These are phyloP conservation scores for Lipomyces starkeyi DNA, from an alignment of 805 yeast genomes.

Conservation along the genomic window DNA sequence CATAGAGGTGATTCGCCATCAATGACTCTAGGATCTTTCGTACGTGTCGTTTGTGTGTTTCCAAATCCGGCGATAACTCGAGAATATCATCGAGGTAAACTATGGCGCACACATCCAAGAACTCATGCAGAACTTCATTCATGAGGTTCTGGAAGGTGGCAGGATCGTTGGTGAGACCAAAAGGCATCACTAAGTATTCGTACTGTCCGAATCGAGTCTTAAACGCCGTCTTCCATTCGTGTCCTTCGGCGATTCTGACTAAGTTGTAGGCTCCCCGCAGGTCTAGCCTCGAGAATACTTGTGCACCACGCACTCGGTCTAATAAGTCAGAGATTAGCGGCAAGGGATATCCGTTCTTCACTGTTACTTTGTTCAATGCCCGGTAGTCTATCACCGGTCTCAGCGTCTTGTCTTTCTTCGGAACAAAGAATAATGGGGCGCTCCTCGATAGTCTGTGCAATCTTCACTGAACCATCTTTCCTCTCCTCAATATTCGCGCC, in stretches of 20 bases:
- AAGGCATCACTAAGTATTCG: slow-evolving; percentile 43
- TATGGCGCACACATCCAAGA: slow-evolving; percentile 22
- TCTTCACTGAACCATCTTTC: too few relatives aligned
- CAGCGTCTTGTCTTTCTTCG: slow-evolving; percentile 34
- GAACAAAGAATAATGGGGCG: slow-evolving; percentile 31
- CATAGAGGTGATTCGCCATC: too few relatives aligned
- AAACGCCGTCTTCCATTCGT: slow-evolving; percentile 41
- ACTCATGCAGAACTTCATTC: slow-evolving; percentile 24
- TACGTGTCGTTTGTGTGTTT: slow-evolving; percentile 2
- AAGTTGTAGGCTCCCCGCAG: neutral
- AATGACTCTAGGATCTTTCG: neutral
- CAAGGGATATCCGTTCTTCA: slow-evolving; percentile 14
- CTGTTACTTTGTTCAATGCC: slow-evolving; percentile 13
- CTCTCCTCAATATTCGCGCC: too few relatives aligned
- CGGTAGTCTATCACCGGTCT: slow-evolving; percentile 31
- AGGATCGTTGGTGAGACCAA: slow-evolving; percentile 43
- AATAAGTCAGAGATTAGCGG: slow-evolving; percentile 11
- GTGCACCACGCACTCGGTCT: neutral
- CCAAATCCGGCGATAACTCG: slow-evolving; percentile 18
- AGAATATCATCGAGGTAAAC: slow-evolving; percentile 41
- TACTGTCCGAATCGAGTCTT: slow-evolving; percentile 38
- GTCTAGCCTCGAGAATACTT: neutral
- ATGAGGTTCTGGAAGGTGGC: slow-evolving; percentile 40
- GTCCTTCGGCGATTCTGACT: neutral
- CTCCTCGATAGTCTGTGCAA: too few relatives aligned